These are phyloP conservation scores for Orbilia ellipsospora DNA, from an alignment of 2,329 filamentous ascomycete genomes.

Conservation along the genomic window DNA sequence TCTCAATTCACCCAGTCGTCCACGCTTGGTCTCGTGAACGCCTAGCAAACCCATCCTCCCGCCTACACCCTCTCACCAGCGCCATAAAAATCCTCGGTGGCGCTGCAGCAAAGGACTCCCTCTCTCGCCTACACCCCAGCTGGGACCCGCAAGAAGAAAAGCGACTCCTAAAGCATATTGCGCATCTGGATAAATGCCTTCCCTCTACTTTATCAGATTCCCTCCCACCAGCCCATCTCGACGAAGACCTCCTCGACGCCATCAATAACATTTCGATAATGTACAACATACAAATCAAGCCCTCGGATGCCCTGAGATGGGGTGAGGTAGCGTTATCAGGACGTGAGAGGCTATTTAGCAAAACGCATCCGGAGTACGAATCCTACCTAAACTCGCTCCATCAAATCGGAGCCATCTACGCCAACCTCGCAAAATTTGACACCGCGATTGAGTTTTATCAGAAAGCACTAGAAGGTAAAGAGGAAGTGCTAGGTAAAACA, in stretches of 20 bases:
- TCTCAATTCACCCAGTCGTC: conserved; percentile 54
- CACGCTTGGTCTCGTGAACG: conserved; percentile 54
- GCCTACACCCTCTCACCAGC: not conserved
- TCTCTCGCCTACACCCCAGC: too few species aligned
- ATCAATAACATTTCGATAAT: not conserved
- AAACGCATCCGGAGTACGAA: too few species aligned
- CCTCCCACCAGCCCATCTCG: not conserved
- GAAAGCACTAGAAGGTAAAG: too few species aligned
- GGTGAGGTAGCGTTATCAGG: conserved; percentile 26
- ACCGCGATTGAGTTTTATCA: too few species aligned
- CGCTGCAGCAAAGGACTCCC: not conserved
- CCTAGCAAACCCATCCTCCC: not conserved
- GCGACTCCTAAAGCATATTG: not conserved
- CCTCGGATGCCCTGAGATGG: conserved; percentile 47
- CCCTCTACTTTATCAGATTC: not conserved
- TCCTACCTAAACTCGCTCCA: too few species aligned
- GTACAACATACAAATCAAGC: conserved; percentile 9
- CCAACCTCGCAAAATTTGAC: too few species aligned
- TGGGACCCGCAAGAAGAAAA: conserved; percentile 3
- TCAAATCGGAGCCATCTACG: too few species aligned
- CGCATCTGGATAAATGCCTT: not conserved
- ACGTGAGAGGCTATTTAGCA: not conserved
- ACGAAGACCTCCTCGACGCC: not conserved
- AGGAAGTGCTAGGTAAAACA: too few species aligned
- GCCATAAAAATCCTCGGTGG: conserved; percentile 9